Conservation (phyloP, 2,329 filamentous ascomycete genomes). For the Fusarium transvaalense region DNA sequence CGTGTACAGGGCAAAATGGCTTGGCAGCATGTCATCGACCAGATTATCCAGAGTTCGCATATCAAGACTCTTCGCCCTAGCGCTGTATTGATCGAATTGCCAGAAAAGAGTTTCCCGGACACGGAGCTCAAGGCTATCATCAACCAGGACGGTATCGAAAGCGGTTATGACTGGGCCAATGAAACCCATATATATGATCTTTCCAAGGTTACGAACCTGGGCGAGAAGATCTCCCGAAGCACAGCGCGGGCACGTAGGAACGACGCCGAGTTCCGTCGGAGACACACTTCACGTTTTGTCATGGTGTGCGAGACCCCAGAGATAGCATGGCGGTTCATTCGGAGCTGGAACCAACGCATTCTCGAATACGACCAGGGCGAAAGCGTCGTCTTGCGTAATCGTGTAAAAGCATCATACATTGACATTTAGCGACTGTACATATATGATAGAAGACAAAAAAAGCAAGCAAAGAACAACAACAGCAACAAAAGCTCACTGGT, state of each 20-base stretch:
- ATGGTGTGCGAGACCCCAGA: conserved; percentile 50
- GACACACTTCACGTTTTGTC: conserved; percentile 50
- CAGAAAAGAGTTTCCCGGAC: conserved; percentile 50
- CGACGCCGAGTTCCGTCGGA: conserved; percentile 38
- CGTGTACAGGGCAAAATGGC: conserved; percentile 42
- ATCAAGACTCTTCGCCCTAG: conserved; percentile 45
- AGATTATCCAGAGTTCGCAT: conserved; percentile 41
- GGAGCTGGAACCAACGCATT: conserved; percentile 57
- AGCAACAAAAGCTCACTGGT: conserved; percentile 7
- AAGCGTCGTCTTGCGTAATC: conserved; percentile 31
- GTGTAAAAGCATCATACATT: conserved; percentile 51
- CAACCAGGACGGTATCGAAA: conserved; percentile 19
- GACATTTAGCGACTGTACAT: conserved; percentile 49
- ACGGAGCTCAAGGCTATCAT: conserved; percentile 32
- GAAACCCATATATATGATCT: conserved; percentile 31
- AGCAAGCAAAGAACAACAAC: background rate
- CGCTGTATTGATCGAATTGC: conserved; percentile 50
- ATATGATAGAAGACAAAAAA: conserved; percentile 9
- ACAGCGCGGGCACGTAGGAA: conserved; percentile 18
- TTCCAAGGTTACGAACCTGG: conserved; percentile 6
- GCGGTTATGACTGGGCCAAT: conserved; percentile 31
- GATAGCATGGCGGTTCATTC: conserved; percentile 57
- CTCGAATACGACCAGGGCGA: conserved; percentile 40
- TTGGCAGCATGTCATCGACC: conserved; percentile 46
- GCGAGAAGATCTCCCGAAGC: background rate